Evolutionary conservation across 257 asterid species (phyloP).

Genomic region (Anisodus tanguticus): DNA sequence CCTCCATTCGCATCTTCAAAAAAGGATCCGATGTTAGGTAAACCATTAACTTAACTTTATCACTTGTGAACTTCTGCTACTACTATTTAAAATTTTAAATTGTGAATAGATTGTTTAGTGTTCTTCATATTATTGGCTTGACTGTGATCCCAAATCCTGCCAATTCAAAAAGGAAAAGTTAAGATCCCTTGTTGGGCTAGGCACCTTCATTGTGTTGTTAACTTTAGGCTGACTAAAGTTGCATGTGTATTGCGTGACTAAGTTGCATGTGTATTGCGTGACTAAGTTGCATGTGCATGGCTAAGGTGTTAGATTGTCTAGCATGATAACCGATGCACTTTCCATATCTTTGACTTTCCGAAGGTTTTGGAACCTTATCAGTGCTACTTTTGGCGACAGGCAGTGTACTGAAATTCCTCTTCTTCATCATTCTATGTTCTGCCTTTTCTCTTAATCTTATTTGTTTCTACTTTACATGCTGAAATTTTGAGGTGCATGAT

Average conservation of each 20-base stretch:
- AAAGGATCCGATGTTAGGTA: conserved; percentile 88
- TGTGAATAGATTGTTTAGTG: background rate
- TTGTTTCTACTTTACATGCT: background rate
- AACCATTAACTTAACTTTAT: conserved; percentile 31
- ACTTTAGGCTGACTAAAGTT: background rate
- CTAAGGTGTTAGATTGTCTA: background rate
- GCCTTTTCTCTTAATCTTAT: background rate
- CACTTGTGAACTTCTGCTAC: background rate
- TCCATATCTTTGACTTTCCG: background rate
- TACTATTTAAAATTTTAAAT: no score
- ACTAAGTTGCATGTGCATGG: background rate
- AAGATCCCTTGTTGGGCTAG: background rate
- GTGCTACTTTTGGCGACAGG: background rate
- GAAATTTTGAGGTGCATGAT: background rate
- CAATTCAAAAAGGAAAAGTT: background rate
- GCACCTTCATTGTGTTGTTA: background rate
- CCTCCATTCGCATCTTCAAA: conserved; percentile 91
- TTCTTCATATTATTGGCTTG: background rate
- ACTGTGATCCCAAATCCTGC: background rate
- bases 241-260: background rate
- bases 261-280: background rate
- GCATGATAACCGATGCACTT: background rate
- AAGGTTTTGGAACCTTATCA: background rate
- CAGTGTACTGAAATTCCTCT: background rate
- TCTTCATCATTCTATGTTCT: background rate